These are phyloP conservation scores for Pyrenula massariospora DNA, from an alignment of 495 filamentous ascomycete genomes.

Conservation along the genomic window DNA sequence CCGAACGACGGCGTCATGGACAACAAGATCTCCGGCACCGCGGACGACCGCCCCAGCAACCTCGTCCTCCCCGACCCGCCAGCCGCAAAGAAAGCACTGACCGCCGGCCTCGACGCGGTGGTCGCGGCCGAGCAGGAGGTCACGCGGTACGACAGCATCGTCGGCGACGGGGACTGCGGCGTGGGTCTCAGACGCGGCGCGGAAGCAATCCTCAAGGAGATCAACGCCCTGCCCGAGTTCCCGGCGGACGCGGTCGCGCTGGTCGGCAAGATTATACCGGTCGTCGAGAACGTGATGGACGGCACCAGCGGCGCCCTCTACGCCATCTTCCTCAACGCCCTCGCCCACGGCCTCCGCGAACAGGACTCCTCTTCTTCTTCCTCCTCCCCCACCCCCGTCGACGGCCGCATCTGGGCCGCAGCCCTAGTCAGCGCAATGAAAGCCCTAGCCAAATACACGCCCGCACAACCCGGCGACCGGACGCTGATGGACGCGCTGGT, in stretches of 20 bases:
- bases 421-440: constrained; percentile 61
- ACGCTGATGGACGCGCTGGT: constrained; percentile 84
- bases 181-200: constrained; percentile 83
- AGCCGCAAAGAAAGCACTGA: constrained; percentile 45
- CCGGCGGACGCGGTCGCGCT: constrained; percentile 60
- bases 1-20: constrained; percentile 47
- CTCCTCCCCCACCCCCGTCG: constrained; percentile 34
- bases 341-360: constrained; percentile 61
- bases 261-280: constrained; percentile 61
- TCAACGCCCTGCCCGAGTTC: constrained; percentile 36
- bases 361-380: constrained; percentile 24
- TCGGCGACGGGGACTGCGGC: constrained; percentile 94
- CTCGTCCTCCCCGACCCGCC: constrained; percentile 47
- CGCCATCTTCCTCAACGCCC: constrained; percentile 89
- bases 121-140: constrained; percentile 73
- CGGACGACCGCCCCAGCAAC: constrained; percentile 38
- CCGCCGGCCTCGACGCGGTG: constrained; percentile 55
- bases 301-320: constrained; percentile 93
- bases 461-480: constrained; percentile 77
- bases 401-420: constrained; percentile 54
- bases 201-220: constrained; percentile 63
- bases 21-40: constrained; percentile 59
- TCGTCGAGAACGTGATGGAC: constrained; percentile 88
- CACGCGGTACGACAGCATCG: constrained; percentile 81
- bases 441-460: constrained; percentile 72